Conservation (phyloP, 1,284 basidiomycete species). For the Cryptococcus wingfieldii region DNA sequence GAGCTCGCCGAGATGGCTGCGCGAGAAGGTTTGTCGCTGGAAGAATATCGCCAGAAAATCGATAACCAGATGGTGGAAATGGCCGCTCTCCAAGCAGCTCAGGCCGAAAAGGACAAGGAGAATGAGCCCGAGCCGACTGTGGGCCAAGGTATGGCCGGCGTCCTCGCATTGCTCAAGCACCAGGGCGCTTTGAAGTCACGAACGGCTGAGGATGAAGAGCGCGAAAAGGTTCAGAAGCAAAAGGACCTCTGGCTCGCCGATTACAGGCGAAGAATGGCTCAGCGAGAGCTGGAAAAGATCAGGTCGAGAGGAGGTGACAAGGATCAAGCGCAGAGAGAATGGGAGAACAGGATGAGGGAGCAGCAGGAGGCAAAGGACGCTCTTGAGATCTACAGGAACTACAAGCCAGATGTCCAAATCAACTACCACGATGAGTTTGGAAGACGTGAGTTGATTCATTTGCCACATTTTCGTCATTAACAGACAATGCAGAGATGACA, state of each 20-base stretch:
- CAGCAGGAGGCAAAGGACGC: conserved; percentile 81
- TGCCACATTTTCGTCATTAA: not conserved
- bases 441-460: conserved; percentile 27
- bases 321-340: conserved; percentile 91
- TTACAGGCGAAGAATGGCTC: conserved; percentile 67
- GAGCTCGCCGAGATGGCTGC: conserved; percentile 48
- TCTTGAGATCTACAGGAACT: conserved; percentile 80
- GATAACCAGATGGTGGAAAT: conserved; percentile 46
- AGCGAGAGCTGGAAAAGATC: conserved; percentile 73
- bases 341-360: conserved; percentile 86
- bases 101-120: not conserved
- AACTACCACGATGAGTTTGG: conserved; percentile 97
- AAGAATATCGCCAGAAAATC: conserved; percentile 47
- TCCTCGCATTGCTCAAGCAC: conserved; percentile 79
- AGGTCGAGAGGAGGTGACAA: conserved; percentile 73
- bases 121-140: conserved; percentile 60
- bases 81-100: conserved; percentile 47
- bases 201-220: conserved; percentile 64
- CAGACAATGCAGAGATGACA: conserved; percentile 54
- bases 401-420: conserved; percentile 95
- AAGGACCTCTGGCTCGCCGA: conserved; percentile 88
- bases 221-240: conserved; percentile 76
- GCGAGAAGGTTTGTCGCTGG: conserved; percentile 45
- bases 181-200: conserved; percentile 79
- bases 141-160: conserved; percentile 77